Base-by-base conservation (phyloP, 2,329 filamentous ascomycete genomes). In the Stagonosporopsis chrysanthemi region DNA sequence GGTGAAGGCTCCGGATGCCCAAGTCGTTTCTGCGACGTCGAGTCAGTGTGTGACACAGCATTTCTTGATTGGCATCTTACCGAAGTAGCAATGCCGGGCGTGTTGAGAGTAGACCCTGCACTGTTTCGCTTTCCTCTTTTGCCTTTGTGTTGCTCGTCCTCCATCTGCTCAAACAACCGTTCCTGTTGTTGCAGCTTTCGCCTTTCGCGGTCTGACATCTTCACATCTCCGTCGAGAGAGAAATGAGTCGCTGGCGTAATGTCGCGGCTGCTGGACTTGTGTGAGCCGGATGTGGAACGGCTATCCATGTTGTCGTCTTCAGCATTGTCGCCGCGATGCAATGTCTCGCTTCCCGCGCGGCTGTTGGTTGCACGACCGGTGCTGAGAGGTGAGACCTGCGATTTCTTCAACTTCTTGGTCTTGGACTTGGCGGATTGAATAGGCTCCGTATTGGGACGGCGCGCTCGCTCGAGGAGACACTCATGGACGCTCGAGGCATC, bases 151-250 rank as follows among this genome's bases (percentile, higher is more conserved):
- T 82, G 80, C 63, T 84, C 83, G 58, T 87, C 83, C 64, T 87
- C 86, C 60, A 86, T 78, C 64, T 85, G 82, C 61, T 85, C 82
- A 60, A 88, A 88, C 56, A 87, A 82, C 62, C 84, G 84, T 65
- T 88, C 86, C 39, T 84, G 83, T 52, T 85, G 84, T 51, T 85
- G 84, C 43, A 88, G 80, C 72, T 88, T 88, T 56, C 85, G 83
- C 66, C 82, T 82, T 64, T 88, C 86, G 5, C 86, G 81, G 59
- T 84, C 85, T 2, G 86, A 88, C 60, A 88, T 77, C 60, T 86
- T 85, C 2, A 79, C 71, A 26, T 75, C 73, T 43, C 73, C 75
- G 9, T 79, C 81, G 26, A 78, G 74, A 7, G 79, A 81, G 56
- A 80, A 82, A 61, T 82, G 81, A 11, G 79, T 79, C 45, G 82